Percentiles rank a stretch among this genome's conserved stretches.
These are phyloP conservation scores for Aspergillus mulundensis DNA, from an alignment of 495 filamentous ascomycete genomes.

Conservation along the genomic window DNA sequence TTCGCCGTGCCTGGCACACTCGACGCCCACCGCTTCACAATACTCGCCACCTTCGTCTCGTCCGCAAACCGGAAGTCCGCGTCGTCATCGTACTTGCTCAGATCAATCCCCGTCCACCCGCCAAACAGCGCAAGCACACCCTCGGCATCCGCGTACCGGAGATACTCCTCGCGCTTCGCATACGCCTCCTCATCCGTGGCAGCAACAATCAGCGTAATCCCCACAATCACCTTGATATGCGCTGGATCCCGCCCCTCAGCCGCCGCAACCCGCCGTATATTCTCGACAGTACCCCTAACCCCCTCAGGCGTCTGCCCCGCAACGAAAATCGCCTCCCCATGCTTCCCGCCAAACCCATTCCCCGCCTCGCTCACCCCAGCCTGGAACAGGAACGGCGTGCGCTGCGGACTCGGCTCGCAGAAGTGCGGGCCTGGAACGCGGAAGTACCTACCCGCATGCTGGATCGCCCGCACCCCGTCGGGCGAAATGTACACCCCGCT, in stretches of 20 bases:
- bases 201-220: slow-evolving; percentile 47
- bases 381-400: slow-evolving; percentile 63
- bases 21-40: slow-evolving; percentile 32
- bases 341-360: slow-evolving; percentile 59
- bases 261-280: slow-evolving; percentile 44
- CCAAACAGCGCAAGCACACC: slow-evolving; percentile 57
- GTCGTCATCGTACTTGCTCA: slow-evolving; percentile 48
- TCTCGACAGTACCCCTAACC: slow-evolving; percentile 41
- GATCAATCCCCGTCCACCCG: slow-evolving; percentile 60
- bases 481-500: slow-evolving; percentile 54
- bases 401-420: slow-evolving; percentile 59
- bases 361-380: slow-evolving; percentile 60
- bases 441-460: slow-evolving; percentile 65
- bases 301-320: slow-evolving; percentile 46
- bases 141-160: slow-evolving; percentile 52
- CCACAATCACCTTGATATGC: slow-evolving; percentile 50
- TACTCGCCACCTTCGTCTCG: slow-evolving; percentile 40
- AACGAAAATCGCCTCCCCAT: slow-evolving; percentile 52
- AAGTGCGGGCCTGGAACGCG: slow-evolving; percentile 61
- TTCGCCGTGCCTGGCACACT: slow-evolving; percentile 34
- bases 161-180: slow-evolving; percentile 45
- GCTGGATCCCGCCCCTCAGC: slow-evolving; percentile 39
- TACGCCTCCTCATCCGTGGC: slow-evolving; percentile 52
- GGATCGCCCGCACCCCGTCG: slow-evolving; percentile 54
- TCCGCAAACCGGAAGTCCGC: slow-evolving; percentile 57